Conservation (phyloP, 192 early-diverging fungal genomes). For the Podila epicladia region DNA sequence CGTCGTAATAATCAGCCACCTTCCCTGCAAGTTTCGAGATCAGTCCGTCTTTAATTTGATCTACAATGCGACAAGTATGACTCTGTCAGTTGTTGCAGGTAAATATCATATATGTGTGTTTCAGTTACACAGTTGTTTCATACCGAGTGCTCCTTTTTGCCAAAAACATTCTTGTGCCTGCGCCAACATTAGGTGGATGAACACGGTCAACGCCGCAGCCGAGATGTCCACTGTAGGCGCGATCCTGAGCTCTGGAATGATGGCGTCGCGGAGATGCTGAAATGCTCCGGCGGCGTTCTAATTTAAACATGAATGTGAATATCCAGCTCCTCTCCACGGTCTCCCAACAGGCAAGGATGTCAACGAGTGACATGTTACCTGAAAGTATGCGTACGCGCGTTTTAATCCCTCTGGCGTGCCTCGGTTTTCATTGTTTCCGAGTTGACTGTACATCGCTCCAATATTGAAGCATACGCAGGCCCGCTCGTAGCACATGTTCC, state of each 20-base stretch:
- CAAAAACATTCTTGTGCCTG: constrained; percentile 96
- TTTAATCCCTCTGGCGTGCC: constrained; percentile 80
- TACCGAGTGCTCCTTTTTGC: constrained; percentile 78
- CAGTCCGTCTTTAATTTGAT: constrained; percentile 81
- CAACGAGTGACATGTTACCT: constrained; percentile 56
- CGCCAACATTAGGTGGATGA: constrained; percentile 84
- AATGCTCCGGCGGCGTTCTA: constrained; percentile 86
- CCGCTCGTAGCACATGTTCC: constrained; percentile 85
- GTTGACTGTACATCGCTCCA: constrained; percentile 84
- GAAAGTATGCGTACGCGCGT: constrained; percentile 80
- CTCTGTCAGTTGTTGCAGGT: not conserved
- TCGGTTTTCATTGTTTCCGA: constrained; percentile 76
- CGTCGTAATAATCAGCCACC: constrained; percentile 78
- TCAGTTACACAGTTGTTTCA: not conserved
- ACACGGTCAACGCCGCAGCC: constrained; percentile 69
- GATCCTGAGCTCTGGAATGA: constrained; percentile 72
- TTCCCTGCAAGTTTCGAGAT: constrained; percentile 81
- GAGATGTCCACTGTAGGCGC: constrained; percentile 78
- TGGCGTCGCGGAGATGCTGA: constrained; percentile 64
- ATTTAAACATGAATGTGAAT: not conserved
- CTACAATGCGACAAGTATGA: constrained; percentile 31
- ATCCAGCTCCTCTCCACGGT: too few relatives aligned
- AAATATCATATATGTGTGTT: not conserved
- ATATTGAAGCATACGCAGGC: constrained; percentile 89
- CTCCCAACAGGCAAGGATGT: not conserved